Conservation (phyloP, 169 alveolate species). For the Theileria orientalis region DNA sequence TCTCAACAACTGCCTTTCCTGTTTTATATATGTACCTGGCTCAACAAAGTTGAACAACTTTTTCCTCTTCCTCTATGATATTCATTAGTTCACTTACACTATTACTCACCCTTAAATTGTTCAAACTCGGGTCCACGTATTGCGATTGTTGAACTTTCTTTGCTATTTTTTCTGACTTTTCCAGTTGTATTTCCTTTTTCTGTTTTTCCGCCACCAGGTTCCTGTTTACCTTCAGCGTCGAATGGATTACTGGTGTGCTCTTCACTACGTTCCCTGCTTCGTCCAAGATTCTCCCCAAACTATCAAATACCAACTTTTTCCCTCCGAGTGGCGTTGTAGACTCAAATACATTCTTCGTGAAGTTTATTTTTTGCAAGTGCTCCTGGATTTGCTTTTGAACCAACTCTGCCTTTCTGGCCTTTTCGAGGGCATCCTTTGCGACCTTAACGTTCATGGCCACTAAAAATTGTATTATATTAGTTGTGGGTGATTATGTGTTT, state of each 20-base stretch:
- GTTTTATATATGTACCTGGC: conserved; percentile 56
- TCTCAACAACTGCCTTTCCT: conserved; percentile 60
- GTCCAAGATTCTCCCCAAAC: conserved; percentile 73
- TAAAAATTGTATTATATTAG: background rate
- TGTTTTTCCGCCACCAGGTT: conserved; percentile 64
- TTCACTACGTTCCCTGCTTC: conserved; percentile 75
- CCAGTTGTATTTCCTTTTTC: conserved; percentile 55
- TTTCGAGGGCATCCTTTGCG: conserved; percentile 73
- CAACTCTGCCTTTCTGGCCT: conserved; percentile 67
- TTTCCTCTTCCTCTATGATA: conserved; percentile 15
- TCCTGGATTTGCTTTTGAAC: conserved; percentile 56
- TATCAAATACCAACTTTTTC: conserved; percentile 66
- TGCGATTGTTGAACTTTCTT: conserved; percentile 53
- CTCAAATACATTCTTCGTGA: conserved; percentile 42
- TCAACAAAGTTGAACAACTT: conserved; percentile 51
- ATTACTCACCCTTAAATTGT: conserved; percentile 13
- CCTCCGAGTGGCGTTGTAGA: conserved; percentile 41
- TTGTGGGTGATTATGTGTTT: background rate
- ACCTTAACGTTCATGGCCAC: conserved; percentile 51
- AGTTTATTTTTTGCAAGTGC: conserved; percentile 42
- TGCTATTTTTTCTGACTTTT: conserved; percentile 32
- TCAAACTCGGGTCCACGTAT: conserved; percentile 51
- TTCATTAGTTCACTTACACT: background rate
- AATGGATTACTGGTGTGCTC: conserved; percentile 69
- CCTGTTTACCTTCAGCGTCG: conserved; percentile 72